Percentiles rank a stretch among this genome's conserved stretches.
Evolutionary conservation across 2,329 filamentous ascomycete genomes (phyloP).

Genomic region (Verticillium albo-atrum): DNA sequence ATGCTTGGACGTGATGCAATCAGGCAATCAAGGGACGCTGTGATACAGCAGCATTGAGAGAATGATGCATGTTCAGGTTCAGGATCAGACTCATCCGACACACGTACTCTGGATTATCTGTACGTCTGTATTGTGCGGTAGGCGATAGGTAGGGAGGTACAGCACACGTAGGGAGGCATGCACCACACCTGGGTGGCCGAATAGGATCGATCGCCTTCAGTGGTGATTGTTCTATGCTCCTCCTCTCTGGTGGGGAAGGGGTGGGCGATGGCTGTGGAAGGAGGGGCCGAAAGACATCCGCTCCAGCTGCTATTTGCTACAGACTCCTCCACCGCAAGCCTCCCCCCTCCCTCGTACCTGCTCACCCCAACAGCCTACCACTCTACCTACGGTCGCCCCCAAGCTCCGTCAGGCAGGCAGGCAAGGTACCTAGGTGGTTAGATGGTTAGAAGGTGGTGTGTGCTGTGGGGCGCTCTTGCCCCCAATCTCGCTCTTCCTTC

Average conservation of each 20-base stretch:
- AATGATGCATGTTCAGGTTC: neutral
- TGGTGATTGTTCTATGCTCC: no score
- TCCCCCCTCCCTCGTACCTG: no score
- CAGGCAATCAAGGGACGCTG: neutral
- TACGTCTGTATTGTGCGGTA: no score
- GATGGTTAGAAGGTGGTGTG: neutral
- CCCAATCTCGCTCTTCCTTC: neutral
- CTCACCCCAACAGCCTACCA: neutral
- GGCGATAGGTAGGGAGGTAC: no score
- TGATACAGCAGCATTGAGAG: neutral
- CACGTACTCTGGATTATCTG: no score
- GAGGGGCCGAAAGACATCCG: neutral
- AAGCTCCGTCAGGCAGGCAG: no score
- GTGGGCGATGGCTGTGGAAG: neutral
- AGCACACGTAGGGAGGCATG: no score
- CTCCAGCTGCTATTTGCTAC: neutral
- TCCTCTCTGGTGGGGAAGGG: no score
- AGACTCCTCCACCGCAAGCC: neutral
- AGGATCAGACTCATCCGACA: neutral
- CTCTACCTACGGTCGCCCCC: neutral
- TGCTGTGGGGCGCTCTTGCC: neutral
- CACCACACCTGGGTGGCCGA: neutral
- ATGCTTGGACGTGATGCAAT: neutral
- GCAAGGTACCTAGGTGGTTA: no score
- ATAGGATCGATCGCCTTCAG: neutral